Conservation (phyloP, 306 rosid species). For the Cucurbita maxima region DNA sequence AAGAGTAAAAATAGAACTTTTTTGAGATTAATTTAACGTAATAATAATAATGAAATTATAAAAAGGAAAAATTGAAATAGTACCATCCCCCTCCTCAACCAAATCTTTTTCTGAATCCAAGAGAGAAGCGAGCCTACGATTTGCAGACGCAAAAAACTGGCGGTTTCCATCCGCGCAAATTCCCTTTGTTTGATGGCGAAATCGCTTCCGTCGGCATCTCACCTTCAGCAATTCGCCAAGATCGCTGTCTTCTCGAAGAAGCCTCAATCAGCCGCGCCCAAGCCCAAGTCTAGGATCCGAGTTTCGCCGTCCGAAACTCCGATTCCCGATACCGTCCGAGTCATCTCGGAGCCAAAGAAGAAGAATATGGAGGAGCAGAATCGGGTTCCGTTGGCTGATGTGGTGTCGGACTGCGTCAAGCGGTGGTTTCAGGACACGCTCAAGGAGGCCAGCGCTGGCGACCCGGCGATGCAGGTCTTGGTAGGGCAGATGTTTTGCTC, state of each 20-base stretch:
- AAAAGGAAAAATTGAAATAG: too few species aligned
- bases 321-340: slow-evolving; percentile 15
- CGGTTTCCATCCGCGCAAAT: neutral
- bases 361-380: slow-evolving; percentile 4
- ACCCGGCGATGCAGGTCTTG: slow-evolving; percentile 48
- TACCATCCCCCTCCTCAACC: too few species aligned
- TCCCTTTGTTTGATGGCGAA: slow-evolving; percentile 38
- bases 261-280: slow-evolving; percentile 14
- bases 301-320: slow-evolving; percentile 13
- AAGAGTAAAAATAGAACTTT: too few species aligned
- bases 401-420: slow-evolving; percentile 54
- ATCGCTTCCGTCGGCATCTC: slow-evolving; percentile 34
- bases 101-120: neutral
- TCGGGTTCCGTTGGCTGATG: slow-evolving; percentile 43
- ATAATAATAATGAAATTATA: too few species aligned
- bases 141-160: neutral
- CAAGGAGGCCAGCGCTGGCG: slow-evolving; percentile 66
- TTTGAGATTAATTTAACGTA: too few species aligned
- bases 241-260: slow-evolving; percentile 28
- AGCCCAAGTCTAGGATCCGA: slow-evolving; percentile 14
- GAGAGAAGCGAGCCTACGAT: neutral
- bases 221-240: slow-evolving; percentile 33
- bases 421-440: slow-evolving; percentile 87
- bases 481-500: slow-evolving; percentile 62
- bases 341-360: slow-evolving; percentile 14